Conservation (phyloP, 768 basidiomycete species). For the Leccinum subtestaceum region DNA sequence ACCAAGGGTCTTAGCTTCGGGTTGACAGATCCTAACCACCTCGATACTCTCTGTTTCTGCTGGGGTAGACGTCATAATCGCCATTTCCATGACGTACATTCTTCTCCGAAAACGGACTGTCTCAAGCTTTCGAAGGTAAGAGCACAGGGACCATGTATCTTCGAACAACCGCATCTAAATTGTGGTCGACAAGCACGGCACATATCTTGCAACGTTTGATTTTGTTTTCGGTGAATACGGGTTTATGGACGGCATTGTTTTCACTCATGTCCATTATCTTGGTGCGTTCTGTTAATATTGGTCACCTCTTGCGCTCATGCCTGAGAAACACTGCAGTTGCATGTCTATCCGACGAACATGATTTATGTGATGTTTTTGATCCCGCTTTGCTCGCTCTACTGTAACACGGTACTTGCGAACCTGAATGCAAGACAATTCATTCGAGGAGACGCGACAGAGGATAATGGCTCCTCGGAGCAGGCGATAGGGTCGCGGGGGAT, state of each 20-base stretch:
- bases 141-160: neutral
- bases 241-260: conserved; percentile 49
- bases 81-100: conserved; percentile 4
- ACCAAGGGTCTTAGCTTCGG: neutral
- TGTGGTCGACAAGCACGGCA: conserved; percentile 1
- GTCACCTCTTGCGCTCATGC: neutral
- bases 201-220: conserved; percentile 9
- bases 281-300: neutral
- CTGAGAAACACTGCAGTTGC: neutral
- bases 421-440: conserved; percentile 12
- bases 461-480: neutral
- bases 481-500: neutral
- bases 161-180: neutral
- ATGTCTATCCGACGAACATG: neutral
- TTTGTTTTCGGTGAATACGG: conserved; percentile 18
- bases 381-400: conserved; percentile 11
- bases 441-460: neutral
- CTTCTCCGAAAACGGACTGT: neutral
- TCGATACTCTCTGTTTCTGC: neutral
- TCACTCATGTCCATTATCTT: conserved; percentile 38
- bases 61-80: conserved; percentile 4
- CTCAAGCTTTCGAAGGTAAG: neutral
- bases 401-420: conserved; percentile 19
- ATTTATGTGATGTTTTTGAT: neutral
- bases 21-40: neutral